phyloP scores from a whole-genome alignment of 768 basidiomycete species.

The Amanita muscaria region DNA sequence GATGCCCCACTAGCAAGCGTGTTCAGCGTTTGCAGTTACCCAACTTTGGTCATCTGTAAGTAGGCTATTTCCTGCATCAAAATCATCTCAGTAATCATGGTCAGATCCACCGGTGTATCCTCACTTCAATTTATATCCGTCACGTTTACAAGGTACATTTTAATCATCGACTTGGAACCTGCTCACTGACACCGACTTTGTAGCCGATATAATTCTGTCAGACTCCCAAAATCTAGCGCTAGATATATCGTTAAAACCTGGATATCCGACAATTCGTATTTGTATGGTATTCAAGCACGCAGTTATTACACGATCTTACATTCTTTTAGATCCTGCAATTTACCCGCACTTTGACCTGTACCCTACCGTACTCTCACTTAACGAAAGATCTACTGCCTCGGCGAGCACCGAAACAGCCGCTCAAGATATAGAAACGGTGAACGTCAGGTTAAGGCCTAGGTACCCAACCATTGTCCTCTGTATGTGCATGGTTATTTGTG shows the following conservation, averaged over 20 bases:
- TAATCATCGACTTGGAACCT: background rate
- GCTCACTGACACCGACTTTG: background rate
- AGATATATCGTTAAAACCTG: background rate
- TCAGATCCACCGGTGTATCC: slow-evolving; percentile 12
- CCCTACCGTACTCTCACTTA: no score
- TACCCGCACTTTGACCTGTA: no score
- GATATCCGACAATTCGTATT: background rate
- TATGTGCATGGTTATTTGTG: no score
- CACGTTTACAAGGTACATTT: background rate
- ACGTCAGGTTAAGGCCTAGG: background rate
- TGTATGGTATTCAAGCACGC: no score
- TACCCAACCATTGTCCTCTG: no score
- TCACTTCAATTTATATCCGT: slow-evolving; percentile 8
- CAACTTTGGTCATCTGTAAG: slow-evolving; percentile 14
- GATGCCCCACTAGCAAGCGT: background rate
- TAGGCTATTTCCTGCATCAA: no score
- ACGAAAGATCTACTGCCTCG: no score
- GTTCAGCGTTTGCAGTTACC: slow-evolving; percentile 5
- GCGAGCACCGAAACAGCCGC: no score
- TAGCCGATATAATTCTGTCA: background rate
- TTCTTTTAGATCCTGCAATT: no score
- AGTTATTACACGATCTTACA: no score
- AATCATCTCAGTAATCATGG: no score
- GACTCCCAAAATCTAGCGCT: background rate
- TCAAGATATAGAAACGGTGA: background rate